phyloP scores from a whole-genome alignment of 2,329 filamentous ascomycete genomes.

The Colletotrichum paranaense region DNA sequence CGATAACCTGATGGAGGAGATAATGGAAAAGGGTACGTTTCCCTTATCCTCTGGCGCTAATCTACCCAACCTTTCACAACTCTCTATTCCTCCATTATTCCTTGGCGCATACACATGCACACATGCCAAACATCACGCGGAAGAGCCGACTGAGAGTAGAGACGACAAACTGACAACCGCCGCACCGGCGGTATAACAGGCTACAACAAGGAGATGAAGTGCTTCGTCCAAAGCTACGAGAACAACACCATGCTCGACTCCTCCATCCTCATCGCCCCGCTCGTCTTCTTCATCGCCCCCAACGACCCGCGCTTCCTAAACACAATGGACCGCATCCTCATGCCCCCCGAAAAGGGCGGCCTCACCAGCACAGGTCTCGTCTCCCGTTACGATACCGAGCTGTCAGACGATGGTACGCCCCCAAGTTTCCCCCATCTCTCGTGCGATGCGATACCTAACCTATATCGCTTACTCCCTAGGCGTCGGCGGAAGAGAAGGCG shows the following conservation, averaged over 20 bases:
- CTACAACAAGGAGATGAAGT: conserved; percentile 76
- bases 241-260: conserved; percentile 77
- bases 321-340: conserved; percentile 78
- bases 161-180: background rate
- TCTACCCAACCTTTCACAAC: background rate
- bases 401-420: conserved; percentile 74
- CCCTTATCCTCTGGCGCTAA: background rate
- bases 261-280: conserved; percentile 79
- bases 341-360: conserved; percentile 79
- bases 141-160: background rate
- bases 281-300: conserved; percentile 83
- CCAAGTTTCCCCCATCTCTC: background rate
- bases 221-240: conserved; percentile 83
- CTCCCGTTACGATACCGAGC: conserved; percentile 77
- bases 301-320: conserved; percentile 81
- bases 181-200: conserved; percentile 49
- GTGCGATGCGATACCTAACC: too few relatives aligned
- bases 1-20: conserved; percentile 77
- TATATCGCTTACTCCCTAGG: conserved; percentile 54
- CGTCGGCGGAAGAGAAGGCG: conserved; percentile 79
- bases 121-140: too few relatives aligned
- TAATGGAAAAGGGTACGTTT: conserved; percentile 74
- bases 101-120: too few relatives aligned
- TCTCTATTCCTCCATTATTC: background rate
- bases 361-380: conserved; percentile 81